Percentiles rank a stretch among this genome's conserved stretches.
Evolutionary conservation across 371 early-diverging fungal genomes (phyloP).

Genomic region (Mortierella sp.): DNA sequence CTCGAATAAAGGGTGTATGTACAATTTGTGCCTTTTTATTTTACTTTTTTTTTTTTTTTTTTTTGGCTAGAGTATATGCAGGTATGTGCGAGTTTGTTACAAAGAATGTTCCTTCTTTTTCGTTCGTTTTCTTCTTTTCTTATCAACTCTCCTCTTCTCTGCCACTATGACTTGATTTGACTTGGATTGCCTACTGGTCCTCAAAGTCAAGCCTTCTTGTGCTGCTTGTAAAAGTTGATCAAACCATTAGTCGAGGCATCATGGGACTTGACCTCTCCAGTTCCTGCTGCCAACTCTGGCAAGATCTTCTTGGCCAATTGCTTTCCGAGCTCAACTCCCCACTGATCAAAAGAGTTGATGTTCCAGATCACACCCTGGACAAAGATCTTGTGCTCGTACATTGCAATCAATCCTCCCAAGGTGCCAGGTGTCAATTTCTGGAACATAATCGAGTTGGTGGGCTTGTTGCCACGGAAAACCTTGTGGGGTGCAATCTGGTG

Average conservation of each 20-base stretch:
- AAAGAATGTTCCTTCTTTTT: no score
- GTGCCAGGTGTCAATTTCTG: slow-evolving; percentile 93
- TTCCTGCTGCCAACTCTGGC: slow-evolving; percentile 77
- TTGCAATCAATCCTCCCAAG: slow-evolving; percentile 94
- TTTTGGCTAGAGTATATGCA: background rate
- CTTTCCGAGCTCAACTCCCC: slow-evolving; percentile 99
- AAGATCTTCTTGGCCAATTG: slow-evolving; percentile 97
- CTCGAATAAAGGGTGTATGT: no score
- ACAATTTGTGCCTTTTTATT: no score
- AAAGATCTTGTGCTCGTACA: slow-evolving; percentile 99
- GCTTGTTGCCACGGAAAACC: slow-evolving; percentile 96
- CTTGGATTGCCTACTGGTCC: background rate
- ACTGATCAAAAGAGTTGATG: slow-evolving; percentile 98
- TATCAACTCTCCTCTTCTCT: background rate
- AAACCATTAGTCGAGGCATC: slow-evolving; percentile 95
- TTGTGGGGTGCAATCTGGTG: slow-evolving; percentile 90
- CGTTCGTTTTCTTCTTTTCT: no score
- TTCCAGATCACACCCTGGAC: slow-evolving; percentile 98
- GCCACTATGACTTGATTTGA: background rate
- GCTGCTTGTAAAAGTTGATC: slow-evolving; percentile 87
- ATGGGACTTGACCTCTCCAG: slow-evolving; percentile 74
- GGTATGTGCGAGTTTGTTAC: background rate
- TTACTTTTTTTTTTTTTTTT: no score
- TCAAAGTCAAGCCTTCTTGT: slow-evolving; percentile 60
- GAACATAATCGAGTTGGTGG: slow-evolving; percentile 97